A percentile compares a stretch with the other conserved stretches of the same genome.
Conservation (phyloP, 2,329 filamentous ascomycete genomes). For the Fusarium sp. region DNA sequence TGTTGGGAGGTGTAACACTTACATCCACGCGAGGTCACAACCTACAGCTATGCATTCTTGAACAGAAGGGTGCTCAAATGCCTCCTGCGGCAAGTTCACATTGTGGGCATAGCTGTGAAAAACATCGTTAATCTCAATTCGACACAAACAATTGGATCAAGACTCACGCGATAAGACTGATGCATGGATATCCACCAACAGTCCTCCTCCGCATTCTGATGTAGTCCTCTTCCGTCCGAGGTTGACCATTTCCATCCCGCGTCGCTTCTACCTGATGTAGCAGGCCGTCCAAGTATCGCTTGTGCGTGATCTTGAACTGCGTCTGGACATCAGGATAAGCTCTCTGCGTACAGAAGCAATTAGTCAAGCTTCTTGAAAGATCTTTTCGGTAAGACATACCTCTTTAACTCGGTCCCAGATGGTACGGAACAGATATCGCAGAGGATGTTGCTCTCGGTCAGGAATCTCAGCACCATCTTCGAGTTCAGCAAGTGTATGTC, state of each 20-base stretch:
- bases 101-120: background rate
- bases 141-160: fast-evolving
- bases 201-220: background rate
- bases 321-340: background rate
- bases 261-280: background rate
- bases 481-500: background rate
- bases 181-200: background rate
- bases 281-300: background rate
- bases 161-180: background rate
- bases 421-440: background rate
- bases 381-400: fast-evolving
- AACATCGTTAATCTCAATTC: background rate
- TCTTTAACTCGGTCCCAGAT: background rate
- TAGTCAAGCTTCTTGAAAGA: fast-evolving
- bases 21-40: background rate
- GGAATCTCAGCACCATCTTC: background rate
- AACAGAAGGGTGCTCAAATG: background rate
- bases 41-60: background rate
- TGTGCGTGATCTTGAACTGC: background rate
- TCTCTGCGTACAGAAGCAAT: background rate
- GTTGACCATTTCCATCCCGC: background rate
- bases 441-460: background rate
- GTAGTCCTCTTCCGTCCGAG: background rate
- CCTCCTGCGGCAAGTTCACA: background rate
- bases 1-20: fast-evolving